Conservation (phyloP, 805 yeast genomes). For the Cyberlindnera xishuangbannaensis region DNA sequence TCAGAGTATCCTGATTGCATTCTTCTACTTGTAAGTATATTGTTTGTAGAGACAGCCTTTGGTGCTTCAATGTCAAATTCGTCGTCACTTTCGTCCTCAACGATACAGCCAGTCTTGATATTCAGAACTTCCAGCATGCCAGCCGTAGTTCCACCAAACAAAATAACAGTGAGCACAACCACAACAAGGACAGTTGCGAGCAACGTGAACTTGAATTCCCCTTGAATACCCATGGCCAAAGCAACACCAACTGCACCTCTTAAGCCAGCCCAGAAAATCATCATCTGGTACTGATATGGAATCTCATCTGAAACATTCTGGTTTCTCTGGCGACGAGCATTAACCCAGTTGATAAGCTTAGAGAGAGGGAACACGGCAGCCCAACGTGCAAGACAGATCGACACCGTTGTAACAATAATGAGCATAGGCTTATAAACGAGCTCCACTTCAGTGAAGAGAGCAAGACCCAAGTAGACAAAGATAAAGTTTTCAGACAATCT, state of each 20-base stretch:
- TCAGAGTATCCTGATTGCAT: conserved; percentile 26
- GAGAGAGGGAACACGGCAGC: conserved; percentile 95
- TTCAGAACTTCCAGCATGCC: conserved; percentile 95
- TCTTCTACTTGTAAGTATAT: conserved; percentile 18
- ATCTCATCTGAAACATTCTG: conserved; percentile 71
- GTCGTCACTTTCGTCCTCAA: conserved; percentile 81
- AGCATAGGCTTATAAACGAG: conserved; percentile 89
- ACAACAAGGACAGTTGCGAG: conserved; percentile 95
- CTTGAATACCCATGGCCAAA: conserved; percentile 93
- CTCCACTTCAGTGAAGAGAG: conserved; percentile 93
- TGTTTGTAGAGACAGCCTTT: conserved; percentile 15
- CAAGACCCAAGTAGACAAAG: conserved; percentile 89
- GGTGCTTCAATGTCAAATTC: conserved; percentile 91
- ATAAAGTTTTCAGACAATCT: conserved; percentile 95
- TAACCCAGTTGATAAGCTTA: conserved; percentile 72
- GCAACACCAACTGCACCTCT: conserved; percentile 99
- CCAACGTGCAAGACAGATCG: conserved; percentile 94
- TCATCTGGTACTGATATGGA: conserved; percentile 93
- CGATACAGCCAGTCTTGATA: conserved; percentile 85
- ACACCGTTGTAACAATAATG: conserved; percentile 82
- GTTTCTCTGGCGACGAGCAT: conserved; percentile 52
- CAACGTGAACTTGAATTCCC: conserved; percentile 82
- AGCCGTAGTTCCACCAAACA: conserved; percentile 98
- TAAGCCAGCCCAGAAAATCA: conserved; percentile 99
- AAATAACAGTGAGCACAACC: conserved; percentile 90